These are phyloP conservation scores for Tricholoma matsutake DNA, from an alignment of 768 basidiomycete species.

Conservation along the genomic window DNA sequence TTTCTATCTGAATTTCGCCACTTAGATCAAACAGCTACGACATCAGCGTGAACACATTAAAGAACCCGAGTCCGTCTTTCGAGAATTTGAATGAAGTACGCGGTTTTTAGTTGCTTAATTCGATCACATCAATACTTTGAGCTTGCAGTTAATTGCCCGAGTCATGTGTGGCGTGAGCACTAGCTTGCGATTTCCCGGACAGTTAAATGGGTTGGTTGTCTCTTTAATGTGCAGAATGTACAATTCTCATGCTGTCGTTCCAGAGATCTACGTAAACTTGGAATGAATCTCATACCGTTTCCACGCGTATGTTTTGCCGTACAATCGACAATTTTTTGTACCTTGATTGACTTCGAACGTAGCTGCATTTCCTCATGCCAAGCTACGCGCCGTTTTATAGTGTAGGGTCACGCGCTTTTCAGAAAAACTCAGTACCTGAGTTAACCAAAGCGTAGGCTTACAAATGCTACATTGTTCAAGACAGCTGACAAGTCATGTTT, in stretches of 20 bases:
- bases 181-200: conserved; percentile 89
- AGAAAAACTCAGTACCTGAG: conserved; percentile 60
- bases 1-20: not conserved
- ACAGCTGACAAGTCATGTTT: not conserved
- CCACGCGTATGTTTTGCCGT: conserved; percentile 62
- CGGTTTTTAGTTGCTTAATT: conserved; percentile 11
- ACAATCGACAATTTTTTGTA: not conserved
- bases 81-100: conserved; percentile 67
- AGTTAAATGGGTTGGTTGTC: conserved; percentile 72
- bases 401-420: conserved; percentile 57
- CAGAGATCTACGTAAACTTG: conserved; percentile 86
- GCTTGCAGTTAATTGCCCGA: conserved; percentile 63
- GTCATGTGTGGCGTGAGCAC: conserved; percentile 97
- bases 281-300: conserved; percentile 94
- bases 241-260: conserved; percentile 4
- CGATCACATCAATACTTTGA: not conserved
- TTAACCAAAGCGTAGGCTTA: conserved; percentile 65
- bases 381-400: conserved; percentile 90
- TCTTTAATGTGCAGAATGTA: not conserved
- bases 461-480: not conserved
- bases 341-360: not conserved
- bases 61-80: conserved; percentile 62
- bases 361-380: conserved; percentile 96
- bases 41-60: conserved; percentile 62
- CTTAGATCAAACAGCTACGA: conserved; percentile 52